These are phyloP conservation scores for Fusarium sp. DNA, from an alignment of 2,329 filamentous ascomycete species.

Conservation along the genomic window DNA sequence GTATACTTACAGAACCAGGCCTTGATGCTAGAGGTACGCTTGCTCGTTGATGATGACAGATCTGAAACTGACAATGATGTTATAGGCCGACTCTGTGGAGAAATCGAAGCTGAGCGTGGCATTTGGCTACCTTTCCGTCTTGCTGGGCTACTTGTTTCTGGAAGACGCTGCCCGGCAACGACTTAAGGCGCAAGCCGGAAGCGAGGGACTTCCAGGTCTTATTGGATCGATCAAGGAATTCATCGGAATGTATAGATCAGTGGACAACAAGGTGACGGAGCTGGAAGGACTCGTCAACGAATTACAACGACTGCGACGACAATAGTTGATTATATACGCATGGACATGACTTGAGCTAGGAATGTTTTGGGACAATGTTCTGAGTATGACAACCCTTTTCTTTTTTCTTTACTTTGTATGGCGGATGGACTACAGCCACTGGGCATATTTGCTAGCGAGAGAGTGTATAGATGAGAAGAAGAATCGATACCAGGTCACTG, in stretches of 20 bases:
- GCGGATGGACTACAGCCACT: not conserved
- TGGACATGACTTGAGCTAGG: not conserved
- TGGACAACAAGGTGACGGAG: constrained; percentile 55
- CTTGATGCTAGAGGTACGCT: constrained; percentile 71
- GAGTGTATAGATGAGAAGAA: not conserved
- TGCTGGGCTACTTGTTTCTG: constrained; percentile 83
- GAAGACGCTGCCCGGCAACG: constrained; percentile 53
- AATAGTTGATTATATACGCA: constrained; percentile 18
- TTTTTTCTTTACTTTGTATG: constrained; percentile 15
- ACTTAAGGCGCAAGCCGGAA: constrained; percentile 53
- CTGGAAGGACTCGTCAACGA: constrained; percentile 51
- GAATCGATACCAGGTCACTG: not conserved
- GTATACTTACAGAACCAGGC: constrained; percentile 74
- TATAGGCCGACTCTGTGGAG: constrained; percentile 72
- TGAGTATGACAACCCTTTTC: not conserved
- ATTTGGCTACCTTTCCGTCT: constrained; percentile 84
- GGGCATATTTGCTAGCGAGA: not conserved
- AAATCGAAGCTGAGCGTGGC: constrained; percentile 83
- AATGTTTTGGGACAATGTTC: constrained; percentile 8
- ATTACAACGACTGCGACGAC: constrained; percentile 40
- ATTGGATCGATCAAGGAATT: constrained; percentile 64
- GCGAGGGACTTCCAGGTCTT: constrained; percentile 55
- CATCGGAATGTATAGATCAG: constrained; percentile 58
- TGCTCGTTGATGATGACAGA: not conserved
- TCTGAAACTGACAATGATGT: constrained; percentile 8